Evolutionary conservation across 2,329 filamentous ascomycete species (phyloP).

Genomic region (Ophiosphaerella korrae): DNA sequence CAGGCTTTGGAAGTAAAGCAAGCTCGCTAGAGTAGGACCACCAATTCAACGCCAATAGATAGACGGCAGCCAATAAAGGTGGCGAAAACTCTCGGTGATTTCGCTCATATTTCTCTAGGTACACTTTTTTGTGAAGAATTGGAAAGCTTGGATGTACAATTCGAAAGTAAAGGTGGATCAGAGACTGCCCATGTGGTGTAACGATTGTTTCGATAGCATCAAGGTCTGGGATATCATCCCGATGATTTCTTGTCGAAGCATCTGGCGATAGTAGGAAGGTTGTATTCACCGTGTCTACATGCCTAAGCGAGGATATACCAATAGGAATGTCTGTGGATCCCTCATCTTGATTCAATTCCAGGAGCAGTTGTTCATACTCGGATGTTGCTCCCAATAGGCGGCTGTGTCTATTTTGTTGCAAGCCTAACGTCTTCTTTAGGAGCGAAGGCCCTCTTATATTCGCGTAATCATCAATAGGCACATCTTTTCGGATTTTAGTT

Average conservation of each 20-base stretch:
- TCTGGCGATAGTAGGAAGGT: conserved; percentile 36
- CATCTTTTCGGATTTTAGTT: conserved; percentile 28
- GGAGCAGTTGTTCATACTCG: conserved; percentile 33
- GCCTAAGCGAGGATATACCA: conserved; percentile 25
- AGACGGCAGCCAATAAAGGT: conserved; percentile 64
- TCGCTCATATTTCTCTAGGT: conserved; percentile 64
- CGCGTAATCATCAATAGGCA: conserved; percentile 39
- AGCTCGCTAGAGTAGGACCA: conserved; percentile 64
- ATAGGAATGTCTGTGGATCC: conserved; percentile 9
- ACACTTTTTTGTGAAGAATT: conserved; percentile 65
- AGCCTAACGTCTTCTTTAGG: conserved; percentile 41
- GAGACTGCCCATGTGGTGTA: conserved; percentile 69
- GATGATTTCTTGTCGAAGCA: conserved; percentile 32
- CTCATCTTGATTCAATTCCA: conserved; percentile 24
- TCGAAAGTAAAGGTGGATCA: conserved; percentile 76
- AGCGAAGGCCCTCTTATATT: conserved; percentile 42
- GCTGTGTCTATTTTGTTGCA: conserved; percentile 40
- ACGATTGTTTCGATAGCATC: conserved; percentile 75
- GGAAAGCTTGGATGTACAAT: conserved; percentile 65
- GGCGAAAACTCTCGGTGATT: conserved; percentile 65
- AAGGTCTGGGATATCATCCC: conserved; percentile 54
- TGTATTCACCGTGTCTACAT: conserved; percentile 29
- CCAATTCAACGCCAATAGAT: conserved; percentile 66
- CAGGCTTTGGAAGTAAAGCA: conserved; percentile 51
- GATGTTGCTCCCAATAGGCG: conserved; percentile 36